These are phyloP conservation scores for Ceratobasidium sp. DNA, from an alignment of 1,284 basidiomycete species.

Conservation along the genomic window DNA sequence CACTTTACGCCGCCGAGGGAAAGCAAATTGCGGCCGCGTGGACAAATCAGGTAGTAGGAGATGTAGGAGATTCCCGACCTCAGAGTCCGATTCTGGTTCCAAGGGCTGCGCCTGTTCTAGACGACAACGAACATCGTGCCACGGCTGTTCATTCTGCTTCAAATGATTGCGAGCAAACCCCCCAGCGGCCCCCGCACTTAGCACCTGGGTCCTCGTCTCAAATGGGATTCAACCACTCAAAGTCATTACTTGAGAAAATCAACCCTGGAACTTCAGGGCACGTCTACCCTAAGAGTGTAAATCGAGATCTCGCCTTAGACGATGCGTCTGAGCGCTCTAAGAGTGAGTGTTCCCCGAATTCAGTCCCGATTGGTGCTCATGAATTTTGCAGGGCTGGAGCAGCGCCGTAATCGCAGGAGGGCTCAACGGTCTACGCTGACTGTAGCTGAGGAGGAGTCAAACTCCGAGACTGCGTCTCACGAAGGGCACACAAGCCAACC, in stretches of 20 bases:
- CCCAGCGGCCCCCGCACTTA: neutral
- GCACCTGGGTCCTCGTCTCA: neutral
- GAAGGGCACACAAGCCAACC: slow-evolving; percentile 24
- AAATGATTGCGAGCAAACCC: neutral
- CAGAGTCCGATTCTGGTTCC: slow-evolving; percentile 21
- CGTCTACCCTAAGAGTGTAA: slow-evolving; percentile 5
- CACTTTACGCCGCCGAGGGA: slow-evolving; percentile 41
- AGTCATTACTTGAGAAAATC: neutral
- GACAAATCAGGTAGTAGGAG: neutral
- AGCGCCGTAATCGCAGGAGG: slow-evolving; percentile 63
- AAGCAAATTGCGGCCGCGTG: slow-evolving; percentile 27
- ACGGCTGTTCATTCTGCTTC: slow-evolving; percentile 36
- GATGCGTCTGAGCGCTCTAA: slow-evolving; percentile 40
- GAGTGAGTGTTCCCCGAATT: slow-evolving; percentile 5
- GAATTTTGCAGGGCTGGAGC: slow-evolving; percentile 56
- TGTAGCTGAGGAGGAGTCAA: slow-evolving; percentile 44
- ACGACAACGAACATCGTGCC: neutral
- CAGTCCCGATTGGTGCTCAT: slow-evolving; percentile 41
- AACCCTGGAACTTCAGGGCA: neutral
- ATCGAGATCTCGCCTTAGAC: slow-evolving; percentile 19
- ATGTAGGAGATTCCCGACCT: neutral
- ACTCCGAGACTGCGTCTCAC: slow-evolving; percentile 19
- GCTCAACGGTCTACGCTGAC: slow-evolving; percentile 61
- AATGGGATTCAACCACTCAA: neutral
- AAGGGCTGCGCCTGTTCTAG: slow-evolving; percentile 22